Evolutionary conservation across 2,329 filamentous ascomycete genomes (phyloP), one percentile per base, ranked within the genome.

Genomic region (Polychaeton citri): DNA sequence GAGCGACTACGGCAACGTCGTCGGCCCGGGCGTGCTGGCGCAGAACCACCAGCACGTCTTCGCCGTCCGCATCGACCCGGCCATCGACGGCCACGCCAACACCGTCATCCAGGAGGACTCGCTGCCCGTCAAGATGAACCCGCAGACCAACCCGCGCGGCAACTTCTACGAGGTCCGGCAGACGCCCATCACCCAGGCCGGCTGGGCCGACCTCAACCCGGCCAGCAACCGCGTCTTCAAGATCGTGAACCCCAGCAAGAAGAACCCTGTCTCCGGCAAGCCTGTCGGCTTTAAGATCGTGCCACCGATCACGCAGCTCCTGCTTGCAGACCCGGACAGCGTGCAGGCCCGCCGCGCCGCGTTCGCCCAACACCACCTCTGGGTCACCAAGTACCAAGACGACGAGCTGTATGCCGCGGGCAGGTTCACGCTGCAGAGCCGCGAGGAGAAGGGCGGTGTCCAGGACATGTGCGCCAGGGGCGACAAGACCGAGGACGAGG

Each of bases 11-110:
- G 78, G 76, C 21, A 82, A 76, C 1, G 70, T 80, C 28, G 76
- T 82, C 4, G 74, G 78, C 39, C 76, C 77, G 0, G 76, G 78
- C 30, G 77, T 79, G 12, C 69, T 84, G 21, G 79, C 77, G 2
- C 64, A 66, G 0, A 75, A 81, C 57, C 81, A 86, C 50, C 81
- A 87, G 52, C 81, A 86, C 57, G 80, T 85, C 54, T 84, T 87
- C 62, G 55, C 61, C 43, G 49, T 71, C 43, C 58, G 68, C 38
- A 46, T 72, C 39, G 58, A 71, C 54, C 56, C 65, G 20, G 55
- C 59, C 46, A 53, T 69, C 39, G 62, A 70, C 42, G 61, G 66
- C 38, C 51, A 58, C 47, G 38, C 56, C 35, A 65, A 69, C 52
- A 55, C 64, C 19, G 46, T 66, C 17, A 54, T 65, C 34, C 65